These are phyloP conservation scores for Curvularia sp. DNA, from an alignment of 2,329 filamentous ascomycete species.

Conservation along the genomic window DNA sequence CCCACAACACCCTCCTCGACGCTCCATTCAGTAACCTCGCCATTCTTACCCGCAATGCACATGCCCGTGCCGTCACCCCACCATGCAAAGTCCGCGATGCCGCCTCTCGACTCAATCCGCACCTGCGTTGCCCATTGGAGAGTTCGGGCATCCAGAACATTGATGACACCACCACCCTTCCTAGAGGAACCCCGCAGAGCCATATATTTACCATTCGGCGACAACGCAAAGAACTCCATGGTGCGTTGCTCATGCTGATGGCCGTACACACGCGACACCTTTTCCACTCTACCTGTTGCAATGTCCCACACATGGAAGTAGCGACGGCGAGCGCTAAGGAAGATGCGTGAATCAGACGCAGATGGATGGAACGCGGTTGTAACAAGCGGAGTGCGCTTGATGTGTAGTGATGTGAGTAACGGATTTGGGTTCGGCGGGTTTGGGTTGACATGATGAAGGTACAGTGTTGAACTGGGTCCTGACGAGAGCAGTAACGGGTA, in stretches of 20 bases:
- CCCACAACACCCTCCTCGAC: constrained; percentile 74
- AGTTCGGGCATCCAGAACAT: constrained; percentile 79
- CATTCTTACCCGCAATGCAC: constrained; percentile 82
- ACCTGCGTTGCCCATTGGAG: constrained; percentile 88
- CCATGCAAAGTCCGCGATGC: constrained; percentile 91
- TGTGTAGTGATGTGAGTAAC: constrained; percentile 86
- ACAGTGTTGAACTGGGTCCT: constrained; percentile 82
- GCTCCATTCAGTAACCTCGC: constrained; percentile 90
- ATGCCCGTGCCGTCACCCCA: constrained; percentile 85
- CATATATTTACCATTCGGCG: constrained; percentile 85
- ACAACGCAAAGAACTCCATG: constrained; percentile 90
- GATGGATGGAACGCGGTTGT: constrained; percentile 78
- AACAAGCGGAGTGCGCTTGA: constrained; percentile 81
- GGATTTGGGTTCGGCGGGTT: constrained; percentile 82
- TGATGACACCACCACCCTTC: constrained; percentile 88
- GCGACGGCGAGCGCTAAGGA: constrained; percentile 84
- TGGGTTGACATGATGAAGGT: constrained; percentile 86
- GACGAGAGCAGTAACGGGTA: constrained; percentile 90
- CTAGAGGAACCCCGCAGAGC: constrained; percentile 79
- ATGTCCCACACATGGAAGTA: constrained; percentile 98
- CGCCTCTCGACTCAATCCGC: constrained; percentile 79
- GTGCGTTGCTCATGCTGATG: constrained; percentile 82
- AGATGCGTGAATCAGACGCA: constrained; percentile 76
- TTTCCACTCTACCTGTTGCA: constrained; percentile 79
- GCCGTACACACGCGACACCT: constrained; percentile 77